Evolutionary conservation across 2,329 filamentous ascomycete species (phyloP).

Genomic region (Talaromyces sp.): DNA sequence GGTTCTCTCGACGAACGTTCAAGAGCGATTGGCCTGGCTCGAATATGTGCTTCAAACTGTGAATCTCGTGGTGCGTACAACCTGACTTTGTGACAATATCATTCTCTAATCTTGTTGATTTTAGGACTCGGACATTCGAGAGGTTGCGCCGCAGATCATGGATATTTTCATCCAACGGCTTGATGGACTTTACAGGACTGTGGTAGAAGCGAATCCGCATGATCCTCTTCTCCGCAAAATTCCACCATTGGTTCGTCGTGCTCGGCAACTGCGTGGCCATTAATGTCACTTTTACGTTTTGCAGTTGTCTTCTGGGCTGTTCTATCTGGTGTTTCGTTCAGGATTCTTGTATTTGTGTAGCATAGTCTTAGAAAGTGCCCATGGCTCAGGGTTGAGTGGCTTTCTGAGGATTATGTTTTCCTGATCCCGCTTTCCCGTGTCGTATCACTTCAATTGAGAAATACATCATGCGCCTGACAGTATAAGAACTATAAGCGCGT

Average conservation of each 20-base stretch:
- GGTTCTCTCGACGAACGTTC: constrained; percentile 51
- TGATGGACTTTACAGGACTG: constrained; percentile 54
- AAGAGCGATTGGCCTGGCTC: constrained; percentile 58
- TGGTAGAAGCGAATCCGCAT: constrained; percentile 51
- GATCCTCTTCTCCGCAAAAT: constrained; percentile 53
- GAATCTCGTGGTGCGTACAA: constrained; percentile 48
- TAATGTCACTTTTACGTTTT: neutral
- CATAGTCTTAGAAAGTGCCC: neutral
- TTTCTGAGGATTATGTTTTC: neutral
- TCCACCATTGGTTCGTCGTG: constrained; percentile 43
- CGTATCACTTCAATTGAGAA: too few relatives aligned
- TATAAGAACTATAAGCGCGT: too few relatives aligned
- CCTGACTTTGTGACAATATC: neutral
- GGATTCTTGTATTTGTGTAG: neutral
- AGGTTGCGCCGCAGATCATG: constrained; percentile 58
- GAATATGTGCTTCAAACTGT: constrained; percentile 53
- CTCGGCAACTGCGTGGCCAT: constrained; percentile 33
- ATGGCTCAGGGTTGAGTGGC: neutral
- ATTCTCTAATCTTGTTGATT: neutral
- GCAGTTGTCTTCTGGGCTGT: neutral
- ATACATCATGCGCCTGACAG: too few relatives aligned
- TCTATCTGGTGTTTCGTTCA: neutral
- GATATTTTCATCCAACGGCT: constrained; percentile 57
- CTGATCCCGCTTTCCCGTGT: too few relatives aligned
- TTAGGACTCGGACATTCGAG: constrained; percentile 53